Percentiles rank a stretch among this genome's conserved stretches.
Evolutionary conservation across 164 flowering plant species (phyloP).

Genomic region (Magnolia officinalis): DNA sequence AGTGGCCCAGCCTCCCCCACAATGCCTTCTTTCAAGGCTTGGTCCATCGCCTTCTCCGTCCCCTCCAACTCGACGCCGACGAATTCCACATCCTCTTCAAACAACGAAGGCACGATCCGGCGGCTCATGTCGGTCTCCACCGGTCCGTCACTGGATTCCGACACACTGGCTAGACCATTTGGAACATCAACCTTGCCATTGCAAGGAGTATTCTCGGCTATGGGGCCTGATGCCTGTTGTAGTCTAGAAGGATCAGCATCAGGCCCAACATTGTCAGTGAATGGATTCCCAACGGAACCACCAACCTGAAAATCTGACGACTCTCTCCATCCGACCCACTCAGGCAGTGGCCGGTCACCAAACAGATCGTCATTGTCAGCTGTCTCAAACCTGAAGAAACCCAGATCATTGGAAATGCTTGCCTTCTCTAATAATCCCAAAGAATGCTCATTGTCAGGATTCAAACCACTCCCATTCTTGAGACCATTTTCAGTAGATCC

Average conservation of each 20-base stretch:
- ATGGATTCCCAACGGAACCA: conserved; percentile 60
- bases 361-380: conserved; percentile 40
- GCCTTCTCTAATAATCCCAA: conserved; percentile 15
- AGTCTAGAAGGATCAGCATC: conserved; percentile 14
- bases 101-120: conserved; percentile 54
- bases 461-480: conserved; percentile 24
- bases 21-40: conserved; percentile 85
- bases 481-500: conserved; percentile 27
- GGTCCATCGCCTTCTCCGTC: conserved; percentile 85
- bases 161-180: conserved; percentile 42
- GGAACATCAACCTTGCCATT: conserved; percentile 34
- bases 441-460: conserved; percentile 9
- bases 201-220: conserved; percentile 18
- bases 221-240: conserved; percentile 18
- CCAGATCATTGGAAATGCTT: conserved; percentile 32
- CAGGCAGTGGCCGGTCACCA: conserved; percentile 58
- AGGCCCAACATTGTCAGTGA: conserved; percentile 33
- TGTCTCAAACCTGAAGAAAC: conserved; percentile 43
- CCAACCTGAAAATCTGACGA: conserved; percentile 49
- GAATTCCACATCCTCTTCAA: conserved; percentile 89
- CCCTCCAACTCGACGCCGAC: conserved; percentile 91
- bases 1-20: conserved; percentile 89
- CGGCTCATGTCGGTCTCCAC: conserved; percentile 23
- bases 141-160: conserved; percentile 29
- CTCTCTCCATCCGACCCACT: conserved; percentile 83